phyloP scores from a whole-genome alignment of 2,329 filamentous ascomycete genomes.

The Coleophoma eucalyptorum region DNA sequence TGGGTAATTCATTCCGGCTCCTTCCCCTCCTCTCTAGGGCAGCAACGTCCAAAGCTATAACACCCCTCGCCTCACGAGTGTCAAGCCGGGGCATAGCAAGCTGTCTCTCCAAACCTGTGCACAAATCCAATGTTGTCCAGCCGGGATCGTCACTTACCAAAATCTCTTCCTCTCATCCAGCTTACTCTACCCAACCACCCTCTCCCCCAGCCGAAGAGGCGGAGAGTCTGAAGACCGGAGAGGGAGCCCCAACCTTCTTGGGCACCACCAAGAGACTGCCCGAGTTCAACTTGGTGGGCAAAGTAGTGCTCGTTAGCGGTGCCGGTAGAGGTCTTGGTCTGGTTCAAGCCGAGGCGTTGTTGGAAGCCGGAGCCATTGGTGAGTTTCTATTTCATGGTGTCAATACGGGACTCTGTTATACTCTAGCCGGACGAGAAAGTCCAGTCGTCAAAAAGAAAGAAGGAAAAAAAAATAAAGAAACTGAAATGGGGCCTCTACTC shows the following conservation, averaged over 20 bases:
- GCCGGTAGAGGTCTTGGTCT: conserved; percentile 71
- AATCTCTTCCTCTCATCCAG: not conserved
- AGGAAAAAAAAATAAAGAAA: no score
- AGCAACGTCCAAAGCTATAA: not conserved
- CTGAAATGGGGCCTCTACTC: not conserved
- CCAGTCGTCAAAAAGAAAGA: no score
- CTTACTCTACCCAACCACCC: conserved; percentile 5
- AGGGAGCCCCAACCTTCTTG: conserved; percentile 10
- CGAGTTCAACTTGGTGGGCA: conserved; percentile 67
- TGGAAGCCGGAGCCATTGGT: conserved; percentile 72
- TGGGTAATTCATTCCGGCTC: not conserved
- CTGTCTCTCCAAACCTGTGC: no score
- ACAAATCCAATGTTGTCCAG: not conserved
- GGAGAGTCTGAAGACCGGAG: conserved; percentile 5
- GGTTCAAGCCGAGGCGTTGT: conserved; percentile 66
- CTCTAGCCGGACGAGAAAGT: no score
- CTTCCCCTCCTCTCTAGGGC: not conserved
- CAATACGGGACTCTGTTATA: no score
- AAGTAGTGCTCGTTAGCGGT: conserved; percentile 67
- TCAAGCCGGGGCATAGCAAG: not conserved
- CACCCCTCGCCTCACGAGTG: not conserved
- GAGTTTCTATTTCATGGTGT: conserved; percentile 9
- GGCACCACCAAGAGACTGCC: conserved; percentile 21
- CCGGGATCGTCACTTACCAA: not conserved
- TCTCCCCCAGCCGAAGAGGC: conserved; percentile 11